Evolutionary conservation across 495 filamentous ascomycete species (phyloP).

Genomic region (Lepraria neglecta): DNA sequence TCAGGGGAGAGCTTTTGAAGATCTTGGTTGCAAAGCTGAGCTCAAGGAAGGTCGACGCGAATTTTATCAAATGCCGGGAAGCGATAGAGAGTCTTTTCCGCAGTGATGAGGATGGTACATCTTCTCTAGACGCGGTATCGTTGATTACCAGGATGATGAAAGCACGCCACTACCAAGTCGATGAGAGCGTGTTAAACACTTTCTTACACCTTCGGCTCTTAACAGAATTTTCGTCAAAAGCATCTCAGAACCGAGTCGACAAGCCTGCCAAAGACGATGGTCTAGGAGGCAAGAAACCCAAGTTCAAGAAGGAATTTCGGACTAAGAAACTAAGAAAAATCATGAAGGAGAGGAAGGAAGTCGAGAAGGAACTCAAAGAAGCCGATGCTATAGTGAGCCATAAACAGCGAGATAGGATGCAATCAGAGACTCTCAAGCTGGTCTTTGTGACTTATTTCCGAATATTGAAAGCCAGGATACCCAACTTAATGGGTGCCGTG

Average conservation of each 20-base stretch:
- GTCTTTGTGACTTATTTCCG: constrained; percentile 94
- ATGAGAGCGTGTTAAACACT: constrained; percentile 81
- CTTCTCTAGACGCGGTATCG: constrained; percentile 79
- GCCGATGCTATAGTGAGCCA: constrained; percentile 86
- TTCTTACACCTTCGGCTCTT: constrained; percentile 87
- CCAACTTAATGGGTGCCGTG: constrained; percentile 85
- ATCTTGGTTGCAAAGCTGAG: constrained; percentile 81
- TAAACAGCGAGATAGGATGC: constrained; percentile 85
- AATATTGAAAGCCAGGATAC: constrained; percentile 71
- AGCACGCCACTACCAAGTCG: constrained; percentile 65
- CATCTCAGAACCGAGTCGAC: constrained; percentile 65
- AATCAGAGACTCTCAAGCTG: constrained; percentile 89
- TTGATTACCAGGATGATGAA: constrained; percentile 93
- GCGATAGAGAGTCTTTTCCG: constrained; percentile 74
- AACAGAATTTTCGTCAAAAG: constrained; percentile 77
- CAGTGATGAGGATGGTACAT: constrained; percentile 81
- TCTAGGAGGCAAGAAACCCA: constrained; percentile 54
- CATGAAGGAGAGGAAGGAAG: constrained; percentile 70
- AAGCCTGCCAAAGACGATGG: constrained; percentile 36
- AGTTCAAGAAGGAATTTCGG: constrained; percentile 66
- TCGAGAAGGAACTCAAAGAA: constrained; percentile 89
- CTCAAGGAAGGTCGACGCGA: constrained; percentile 55
- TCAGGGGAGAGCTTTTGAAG: constrained; percentile 75
- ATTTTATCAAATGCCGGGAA: constrained; percentile 71
- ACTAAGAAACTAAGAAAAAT: constrained; percentile 71